phyloP scores from a whole-genome alignment of 164 flowering plant species.

The Vitis amurensis region DNA sequence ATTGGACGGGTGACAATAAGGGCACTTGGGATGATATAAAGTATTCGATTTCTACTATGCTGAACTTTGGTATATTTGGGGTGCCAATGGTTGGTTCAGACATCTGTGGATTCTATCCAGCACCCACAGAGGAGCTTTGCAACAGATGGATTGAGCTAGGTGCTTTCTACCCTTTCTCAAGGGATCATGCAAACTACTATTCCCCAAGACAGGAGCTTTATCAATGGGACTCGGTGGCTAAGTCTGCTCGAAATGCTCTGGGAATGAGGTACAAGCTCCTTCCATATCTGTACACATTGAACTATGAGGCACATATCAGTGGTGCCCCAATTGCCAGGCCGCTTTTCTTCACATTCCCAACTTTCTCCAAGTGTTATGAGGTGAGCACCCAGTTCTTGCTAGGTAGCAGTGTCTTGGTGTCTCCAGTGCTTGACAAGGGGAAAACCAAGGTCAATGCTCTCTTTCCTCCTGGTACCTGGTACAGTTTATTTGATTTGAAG shows the following conservation, averaged over 20 bases:
- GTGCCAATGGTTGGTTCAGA: constrained; percentile 94
- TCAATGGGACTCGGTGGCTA: constrained; percentile 72
- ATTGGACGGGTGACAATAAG: constrained; percentile 93
- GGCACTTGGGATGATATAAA: constrained; percentile 73
- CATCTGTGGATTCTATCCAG: constrained; percentile 86
- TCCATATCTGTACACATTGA: constrained; percentile 80
- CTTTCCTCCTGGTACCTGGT: constrained; percentile 86
- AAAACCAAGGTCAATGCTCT: constrained; percentile 46
- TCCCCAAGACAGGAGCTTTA: constrained; percentile 87
- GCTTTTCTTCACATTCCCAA: constrained; percentile 79
- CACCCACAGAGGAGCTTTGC: constrained; percentile 82
- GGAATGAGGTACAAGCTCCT: constrained; percentile 81
- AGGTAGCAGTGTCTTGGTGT: constrained; percentile 71
- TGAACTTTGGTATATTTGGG: constrained; percentile 84
- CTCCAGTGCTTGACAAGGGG: constrained; percentile 63
- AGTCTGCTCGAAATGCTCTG: constrained; percentile 74
- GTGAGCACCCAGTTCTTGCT: constrained; percentile 79
- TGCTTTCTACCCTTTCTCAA: constrained; percentile 88
- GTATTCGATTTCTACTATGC: constrained; percentile 74
- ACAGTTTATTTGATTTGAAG: constrained; percentile 67
- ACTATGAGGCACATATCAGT: constrained; percentile 64
- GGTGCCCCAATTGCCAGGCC: constrained; percentile 91
- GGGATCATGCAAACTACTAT: constrained; percentile 74
- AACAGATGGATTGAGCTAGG: constrained; percentile 92
- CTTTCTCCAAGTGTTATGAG: constrained; percentile 39